Evolutionary conservation across 2,329 filamentous ascomycete genomes (phyloP), one percentile per base, ranked within the genome.

Genomic region (Parascedosporium putredinis): DNA sequence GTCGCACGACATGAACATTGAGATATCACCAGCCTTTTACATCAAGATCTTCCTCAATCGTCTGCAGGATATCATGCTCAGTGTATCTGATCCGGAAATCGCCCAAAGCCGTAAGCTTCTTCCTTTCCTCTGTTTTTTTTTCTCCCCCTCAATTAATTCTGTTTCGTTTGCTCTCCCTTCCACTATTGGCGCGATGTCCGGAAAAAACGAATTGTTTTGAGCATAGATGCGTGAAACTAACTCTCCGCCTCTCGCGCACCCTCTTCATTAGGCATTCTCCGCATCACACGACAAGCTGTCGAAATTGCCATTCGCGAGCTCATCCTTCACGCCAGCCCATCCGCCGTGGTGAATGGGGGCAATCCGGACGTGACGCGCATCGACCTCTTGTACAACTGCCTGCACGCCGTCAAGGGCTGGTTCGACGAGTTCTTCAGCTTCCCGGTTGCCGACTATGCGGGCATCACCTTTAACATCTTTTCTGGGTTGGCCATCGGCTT

Each of bases 371-470:
- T 33, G 3, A 23, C 58, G 29, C 63, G 65, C 18, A 57, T 67
- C 7, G 60, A 62, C 23, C 58, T 59, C 51, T 62, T 70, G 54
- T 69, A 67, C 51, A 57, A 62, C 2, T 65, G 61, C 25, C 59
- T 69, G 31, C 58, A 58, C 24, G 59, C 64, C 7, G 60, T 64
- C 10, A 63, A 63, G 23, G 50, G 58, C 8, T 70, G 63, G 55
- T 66, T 66, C 25, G 64, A 69, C 27, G 50, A 64, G 4, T 65
- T 67, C 51, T 62, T 70, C 40, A 53, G 56, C 16, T 52, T 68
- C 1, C 58, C 63, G 2, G 44, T 60, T 0, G 49, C 54, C 6
- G 56, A 62, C 5, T 56, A 66, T 12, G 56, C 62, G 4, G 62
- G 60, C 3, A 50, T 65, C 7, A 61, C 68, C 0, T 64, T 70